Evolutionary conservation across 78 protist genomes (phyloP).

Genomic region (Dictyostelium discoideum): DNA sequence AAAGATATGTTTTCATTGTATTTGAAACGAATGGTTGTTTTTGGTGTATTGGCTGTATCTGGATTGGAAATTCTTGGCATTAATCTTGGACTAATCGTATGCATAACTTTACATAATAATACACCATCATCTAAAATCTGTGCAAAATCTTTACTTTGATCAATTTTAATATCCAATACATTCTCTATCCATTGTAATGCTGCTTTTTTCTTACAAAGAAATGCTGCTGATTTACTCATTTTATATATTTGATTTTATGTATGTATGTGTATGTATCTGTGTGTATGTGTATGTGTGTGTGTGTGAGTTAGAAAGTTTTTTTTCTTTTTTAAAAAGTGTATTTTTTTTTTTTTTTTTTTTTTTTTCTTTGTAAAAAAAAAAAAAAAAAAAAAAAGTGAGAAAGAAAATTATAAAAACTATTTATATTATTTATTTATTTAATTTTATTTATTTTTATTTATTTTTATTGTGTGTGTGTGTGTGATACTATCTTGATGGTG

Average conservation of each 20-base stretch:
- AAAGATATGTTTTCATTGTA: slow-evolving; percentile 50
- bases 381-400: no score
- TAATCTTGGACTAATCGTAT: slow-evolving; percentile 45
- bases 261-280: not conserved
- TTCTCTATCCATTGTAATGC: slow-evolving; percentile 68
- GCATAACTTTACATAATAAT: slow-evolving; percentile 56
- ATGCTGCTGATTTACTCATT: slow-evolving; percentile 21
- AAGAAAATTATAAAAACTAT: no score
- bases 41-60: slow-evolving; percentile 53
- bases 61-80: slow-evolving; percentile 80
- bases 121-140: slow-evolving; percentile 51
- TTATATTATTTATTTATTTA: no score
- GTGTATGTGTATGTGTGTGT: not conserved
- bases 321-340: no score
- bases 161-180: slow-evolving; percentile 33
- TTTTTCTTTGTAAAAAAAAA: no score
- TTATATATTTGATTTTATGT: not conserved
- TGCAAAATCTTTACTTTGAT: slow-evolving; percentile 13
- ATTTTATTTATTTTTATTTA: no score
- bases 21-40: slow-evolving; percentile 22
- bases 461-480: no score
- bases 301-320: not conserved
- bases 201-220: slow-evolving; percentile 44
- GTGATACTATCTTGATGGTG: not conserved
- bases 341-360: not conserved